A percentile compares a stretch with the other conserved stretches of the same genome.
phyloP scores from a whole-genome alignment of 164 flowering plant genomes.

The Vitis rupestris region DNA sequence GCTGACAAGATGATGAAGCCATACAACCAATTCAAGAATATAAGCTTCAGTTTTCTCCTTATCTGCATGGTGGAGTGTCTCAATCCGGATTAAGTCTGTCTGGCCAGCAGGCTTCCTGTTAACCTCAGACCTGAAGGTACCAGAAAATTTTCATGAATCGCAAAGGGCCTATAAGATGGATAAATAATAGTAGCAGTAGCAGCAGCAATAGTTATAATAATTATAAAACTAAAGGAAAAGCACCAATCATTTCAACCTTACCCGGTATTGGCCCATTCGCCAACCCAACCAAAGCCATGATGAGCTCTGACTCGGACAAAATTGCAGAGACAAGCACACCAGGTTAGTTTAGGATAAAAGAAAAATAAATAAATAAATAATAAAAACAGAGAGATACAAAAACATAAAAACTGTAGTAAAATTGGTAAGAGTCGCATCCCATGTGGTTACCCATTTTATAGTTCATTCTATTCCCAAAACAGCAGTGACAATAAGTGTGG shows the following conservation, averaged over 20 bases:
- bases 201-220: neutral
- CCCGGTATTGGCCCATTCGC: slow-evolving; percentile 99
- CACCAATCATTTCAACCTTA: slow-evolving; percentile 23
- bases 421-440: neutral
- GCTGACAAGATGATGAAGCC: slow-evolving; percentile 88
- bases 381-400: neutral
- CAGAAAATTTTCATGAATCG: neutral
- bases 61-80: slow-evolving; percentile 93
- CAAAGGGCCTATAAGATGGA: neutral
- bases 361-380: neutral
- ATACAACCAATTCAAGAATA: slow-evolving; percentile 83
- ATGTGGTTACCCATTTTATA: neutral
- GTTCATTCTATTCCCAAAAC: neutral
- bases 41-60: slow-evolving; percentile 82
- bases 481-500: neutral
- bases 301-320: slow-evolving; percentile 63
- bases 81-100: slow-evolving; percentile 66
- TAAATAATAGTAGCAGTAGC: neutral
- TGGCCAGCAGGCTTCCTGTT: slow-evolving; percentile 65
- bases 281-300: slow-evolving; percentile 99
- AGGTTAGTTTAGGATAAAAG: neutral
- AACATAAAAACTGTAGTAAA: neutral
- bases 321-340: neutral
- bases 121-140: slow-evolving; percentile 64
- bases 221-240: neutral